Evolutionary conservation across 2,329 filamentous ascomycete species (phyloP).

Genomic region (Trichophyton simii): DNA sequence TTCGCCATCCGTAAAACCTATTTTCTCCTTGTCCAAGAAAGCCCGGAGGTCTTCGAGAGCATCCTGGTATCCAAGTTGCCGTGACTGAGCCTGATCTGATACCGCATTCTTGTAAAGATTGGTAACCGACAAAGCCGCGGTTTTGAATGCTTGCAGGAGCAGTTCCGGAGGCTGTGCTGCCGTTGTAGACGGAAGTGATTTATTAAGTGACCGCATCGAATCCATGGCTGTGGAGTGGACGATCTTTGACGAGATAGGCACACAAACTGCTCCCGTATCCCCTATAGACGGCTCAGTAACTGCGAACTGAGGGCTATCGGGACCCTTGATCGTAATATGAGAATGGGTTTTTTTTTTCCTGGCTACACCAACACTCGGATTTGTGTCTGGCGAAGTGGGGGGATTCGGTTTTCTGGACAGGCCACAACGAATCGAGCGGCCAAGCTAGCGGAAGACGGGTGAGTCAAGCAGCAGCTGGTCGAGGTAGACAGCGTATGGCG

Average conservation of each 20-base stretch:
- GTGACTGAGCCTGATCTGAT: conserved; percentile 60
- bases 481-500: too few species aligned
- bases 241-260: neutral
- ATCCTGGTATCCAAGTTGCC: conserved; percentile 79
- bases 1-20: conserved; percentile 69
- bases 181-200: conserved; percentile 45
- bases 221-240: conserved; percentile 37
- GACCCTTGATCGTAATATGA: neutral
- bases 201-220: conserved; percentile 52
- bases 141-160: conserved; percentile 80
- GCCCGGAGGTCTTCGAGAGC: conserved; percentile 79
- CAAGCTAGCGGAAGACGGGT: neutral
- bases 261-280: neutral
- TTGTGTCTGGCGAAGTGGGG: conserved; percentile 2
- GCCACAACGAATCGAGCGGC: neutral
- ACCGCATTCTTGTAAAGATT: conserved; percentile 92
- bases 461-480: neutral
- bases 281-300: neutral
- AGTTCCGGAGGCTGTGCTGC: conserved; percentile 35
- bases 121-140: conserved; percentile 83
- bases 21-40: conserved; percentile 70
- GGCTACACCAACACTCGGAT: neutral
- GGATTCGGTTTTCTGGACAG: neutral
- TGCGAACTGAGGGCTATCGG: neutral
- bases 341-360: too few species aligned